phyloP scores from a whole-genome alignment of 768 basidiomycete species.

The Artomyces pyxidatus region DNA sequence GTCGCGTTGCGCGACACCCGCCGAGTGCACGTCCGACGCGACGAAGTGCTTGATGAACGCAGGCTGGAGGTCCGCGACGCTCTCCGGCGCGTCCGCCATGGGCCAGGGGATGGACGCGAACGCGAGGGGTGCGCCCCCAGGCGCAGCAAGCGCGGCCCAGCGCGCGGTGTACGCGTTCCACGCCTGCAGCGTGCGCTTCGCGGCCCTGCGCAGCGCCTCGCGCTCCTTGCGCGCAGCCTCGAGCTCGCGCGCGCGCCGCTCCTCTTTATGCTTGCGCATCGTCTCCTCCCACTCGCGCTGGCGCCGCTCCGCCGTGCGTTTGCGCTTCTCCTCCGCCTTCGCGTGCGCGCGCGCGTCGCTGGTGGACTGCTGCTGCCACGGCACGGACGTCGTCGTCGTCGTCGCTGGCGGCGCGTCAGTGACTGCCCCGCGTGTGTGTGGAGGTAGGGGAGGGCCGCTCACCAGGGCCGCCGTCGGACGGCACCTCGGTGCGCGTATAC shows the following conservation, averaged over 20 bases:
- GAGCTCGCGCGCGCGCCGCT: constrained; percentile 36
- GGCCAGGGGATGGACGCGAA: constrained; percentile 75
- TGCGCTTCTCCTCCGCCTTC: background rate
- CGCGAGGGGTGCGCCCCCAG: constrained; percentile 37
- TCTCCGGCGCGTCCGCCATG: constrained; percentile 32
- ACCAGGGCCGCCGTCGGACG: too few relatives aligned
- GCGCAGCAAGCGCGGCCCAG: constrained; percentile 44
- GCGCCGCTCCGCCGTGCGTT: background rate
- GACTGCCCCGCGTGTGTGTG: too few relatives aligned
- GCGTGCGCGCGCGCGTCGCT: background rate
- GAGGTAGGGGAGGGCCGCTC: too few relatives aligned
- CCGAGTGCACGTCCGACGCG: constrained; percentile 55
- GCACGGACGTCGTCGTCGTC: too few relatives aligned
- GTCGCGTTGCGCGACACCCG: constrained; percentile 49
- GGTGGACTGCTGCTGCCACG: too few relatives aligned
- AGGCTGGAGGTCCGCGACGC: constrained; percentile 41
- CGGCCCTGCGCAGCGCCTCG: too few relatives aligned
- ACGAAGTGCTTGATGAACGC: constrained; percentile 50
- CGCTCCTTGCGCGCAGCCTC: constrained; percentile 40
- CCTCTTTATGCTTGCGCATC: constrained; percentile 17
- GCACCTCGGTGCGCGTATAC: too few relatives aligned
- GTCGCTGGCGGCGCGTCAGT: too few relatives aligned
- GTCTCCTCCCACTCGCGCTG: constrained; percentile 5
- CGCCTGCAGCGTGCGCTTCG: constrained; percentile 33
- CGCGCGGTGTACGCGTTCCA: constrained; percentile 31